These are phyloP conservation scores for Metarhizium brunneum DNA, from an alignment of 2,329 filamentous ascomycete species.

Conservation along the genomic window DNA sequence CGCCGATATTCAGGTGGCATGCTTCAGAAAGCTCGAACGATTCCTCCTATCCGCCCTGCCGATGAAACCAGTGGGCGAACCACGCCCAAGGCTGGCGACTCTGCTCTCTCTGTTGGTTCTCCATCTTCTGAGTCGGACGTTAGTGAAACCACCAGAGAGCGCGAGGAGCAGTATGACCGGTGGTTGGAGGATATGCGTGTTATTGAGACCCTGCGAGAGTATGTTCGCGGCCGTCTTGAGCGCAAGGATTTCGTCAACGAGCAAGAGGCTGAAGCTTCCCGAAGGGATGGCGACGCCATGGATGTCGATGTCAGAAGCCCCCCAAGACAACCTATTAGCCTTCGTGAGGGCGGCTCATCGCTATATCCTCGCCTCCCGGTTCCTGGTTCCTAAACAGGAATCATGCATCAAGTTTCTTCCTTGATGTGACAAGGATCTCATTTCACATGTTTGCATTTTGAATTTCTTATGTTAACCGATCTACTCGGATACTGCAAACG, in stretches of 20 bases:
- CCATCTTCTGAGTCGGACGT: constrained; percentile 46
- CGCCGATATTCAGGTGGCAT: constrained; percentile 59
- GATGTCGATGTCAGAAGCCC: constrained; percentile 26
- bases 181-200: constrained; percentile 59
- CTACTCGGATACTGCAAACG: neutral
- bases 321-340: constrained; percentile 13
- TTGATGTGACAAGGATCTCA: neutral
- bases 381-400: constrained; percentile 10
- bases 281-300: constrained; percentile 23
- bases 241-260: constrained; percentile 40
- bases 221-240: constrained; percentile 48
- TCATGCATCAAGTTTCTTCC: neutral
- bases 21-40: constrained; percentile 48
- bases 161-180: constrained; percentile 53
- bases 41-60: constrained; percentile 28
- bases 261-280: constrained; percentile 13
- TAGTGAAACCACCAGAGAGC: constrained; percentile 42
- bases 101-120: constrained; percentile 38
- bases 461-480: neutral
- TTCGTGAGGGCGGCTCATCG: constrained; percentile 22
- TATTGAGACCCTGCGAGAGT: constrained; percentile 52
- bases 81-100: constrained; percentile 35
- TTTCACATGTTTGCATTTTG: neutral
- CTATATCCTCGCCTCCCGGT: constrained; percentile 32
- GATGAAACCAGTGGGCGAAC: constrained; percentile 29